phyloP scores from a whole-genome alignment of 768 basidiomycete species.

The Leccinum sublutescens region DNA sequence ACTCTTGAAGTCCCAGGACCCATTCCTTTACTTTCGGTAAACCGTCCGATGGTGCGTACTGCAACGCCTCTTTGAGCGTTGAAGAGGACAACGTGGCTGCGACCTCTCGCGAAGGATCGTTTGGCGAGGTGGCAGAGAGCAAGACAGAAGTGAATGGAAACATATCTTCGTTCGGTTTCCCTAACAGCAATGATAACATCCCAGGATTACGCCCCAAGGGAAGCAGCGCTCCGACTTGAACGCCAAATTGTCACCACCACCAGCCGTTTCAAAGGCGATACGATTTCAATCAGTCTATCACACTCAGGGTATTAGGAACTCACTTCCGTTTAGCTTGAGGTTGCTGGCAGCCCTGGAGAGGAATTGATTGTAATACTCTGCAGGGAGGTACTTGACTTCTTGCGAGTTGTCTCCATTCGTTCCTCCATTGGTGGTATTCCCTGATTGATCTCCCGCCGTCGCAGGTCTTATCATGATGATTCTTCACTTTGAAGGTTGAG shows the following conservation, averaged over 20 bases:
- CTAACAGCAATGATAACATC: neutral
- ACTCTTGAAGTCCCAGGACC: constrained; percentile 63
- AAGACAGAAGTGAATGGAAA: constrained; percentile 27
- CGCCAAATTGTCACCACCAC: neutral
- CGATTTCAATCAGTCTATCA: neutral
- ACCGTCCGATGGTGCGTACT: constrained; percentile 70
- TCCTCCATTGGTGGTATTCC: neutral
- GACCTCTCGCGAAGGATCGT: constrained; percentile 37
- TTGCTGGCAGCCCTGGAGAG: constrained; percentile 55
- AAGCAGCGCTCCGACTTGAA: neutral
- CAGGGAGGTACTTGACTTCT: constrained; percentile 35
- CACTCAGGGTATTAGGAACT: no score
- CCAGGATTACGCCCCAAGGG: neutral
- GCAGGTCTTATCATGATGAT: neutral
- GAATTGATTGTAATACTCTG: constrained; percentile 51
- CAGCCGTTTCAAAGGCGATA: neutral
- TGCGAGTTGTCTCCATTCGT: neutral
- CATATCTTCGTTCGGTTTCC: neutral
- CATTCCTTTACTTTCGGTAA: constrained; percentile 56
- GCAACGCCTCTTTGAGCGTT: constrained; percentile 50
- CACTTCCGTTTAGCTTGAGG: constrained; percentile 42
- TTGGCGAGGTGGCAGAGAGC: neutral
- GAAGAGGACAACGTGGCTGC: constrained; percentile 47
- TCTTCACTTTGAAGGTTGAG: neutral
- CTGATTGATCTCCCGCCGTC: neutral